Conservation (phyloP, 2,329 filamentous ascomycete species). For the Colletotrichum orbiculare region DNA sequence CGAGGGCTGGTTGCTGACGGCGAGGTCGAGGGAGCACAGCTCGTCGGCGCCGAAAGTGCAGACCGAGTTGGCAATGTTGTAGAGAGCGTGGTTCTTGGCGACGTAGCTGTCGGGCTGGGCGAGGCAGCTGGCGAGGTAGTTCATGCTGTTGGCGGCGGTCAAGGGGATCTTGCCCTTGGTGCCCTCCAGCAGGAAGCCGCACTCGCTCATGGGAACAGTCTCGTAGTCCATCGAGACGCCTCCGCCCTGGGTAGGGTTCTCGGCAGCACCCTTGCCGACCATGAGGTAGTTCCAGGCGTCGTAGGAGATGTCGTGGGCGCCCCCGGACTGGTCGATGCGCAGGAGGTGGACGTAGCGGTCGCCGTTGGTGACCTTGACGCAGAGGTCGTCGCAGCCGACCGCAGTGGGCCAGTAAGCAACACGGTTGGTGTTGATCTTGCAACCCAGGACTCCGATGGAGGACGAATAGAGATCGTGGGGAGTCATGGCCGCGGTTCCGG, state of each 20-base stretch:
- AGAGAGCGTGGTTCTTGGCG: conserved; percentile 62
- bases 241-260: conserved; percentile 59
- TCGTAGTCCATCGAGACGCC: conserved; percentile 63
- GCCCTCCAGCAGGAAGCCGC: conserved; percentile 58
- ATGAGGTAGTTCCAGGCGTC: conserved; percentile 70
- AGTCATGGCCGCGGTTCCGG: conserved; percentile 54
- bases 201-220: conserved; percentile 58
- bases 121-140: conserved; percentile 61
- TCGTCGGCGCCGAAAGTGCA: conserved; percentile 64
- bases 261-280: conserved; percentile 59
- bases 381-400: conserved; percentile 66
- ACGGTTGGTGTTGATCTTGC: conserved; percentile 70
- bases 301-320: conserved; percentile 69
- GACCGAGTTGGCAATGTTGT: conserved; percentile 63
- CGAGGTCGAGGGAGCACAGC: conserved; percentile 59
- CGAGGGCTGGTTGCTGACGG: conserved; percentile 60
- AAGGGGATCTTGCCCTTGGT: conserved; percentile 62
- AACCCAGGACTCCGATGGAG: conserved; percentile 68
- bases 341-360: conserved; percentile 67
- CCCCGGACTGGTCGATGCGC: conserved; percentile 65
- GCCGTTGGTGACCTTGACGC: conserved; percentile 62
- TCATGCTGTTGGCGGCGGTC: conserved; percentile 67
- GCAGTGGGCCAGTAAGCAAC: conserved; percentile 69
- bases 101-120: conserved; percentile 59
- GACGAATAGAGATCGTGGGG: conserved; percentile 68